phyloP scores from a whole-genome alignment of 768 basidiomycete species.

The Mycena indigotica region DNA sequence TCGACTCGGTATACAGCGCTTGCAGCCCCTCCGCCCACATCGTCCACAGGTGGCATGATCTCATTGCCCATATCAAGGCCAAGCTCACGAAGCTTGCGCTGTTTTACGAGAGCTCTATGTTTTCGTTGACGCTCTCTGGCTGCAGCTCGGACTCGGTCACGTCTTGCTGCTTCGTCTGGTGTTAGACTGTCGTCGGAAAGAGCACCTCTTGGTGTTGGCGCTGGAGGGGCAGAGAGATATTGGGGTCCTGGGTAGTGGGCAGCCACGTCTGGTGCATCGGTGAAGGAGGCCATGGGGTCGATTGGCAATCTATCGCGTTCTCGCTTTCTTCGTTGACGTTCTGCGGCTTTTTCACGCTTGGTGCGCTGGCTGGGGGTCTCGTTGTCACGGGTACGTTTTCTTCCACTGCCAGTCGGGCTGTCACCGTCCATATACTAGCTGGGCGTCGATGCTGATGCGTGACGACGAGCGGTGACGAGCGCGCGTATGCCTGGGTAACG shows the following conservation, averaged over 20 bases:
- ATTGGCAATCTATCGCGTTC: slow-evolving; percentile 58
- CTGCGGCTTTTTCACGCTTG: slow-evolving; percentile 86
- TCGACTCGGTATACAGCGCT: slow-evolving; percentile 49
- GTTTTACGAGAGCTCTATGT: slow-evolving; percentile 77
- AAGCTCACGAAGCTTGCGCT: slow-evolving; percentile 79
- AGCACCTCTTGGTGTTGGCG: slow-evolving; percentile 23
- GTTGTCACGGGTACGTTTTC: slow-evolving; percentile 68
- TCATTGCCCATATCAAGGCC: slow-evolving; percentile 82
- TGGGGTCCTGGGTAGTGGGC: slow-evolving; percentile 31
- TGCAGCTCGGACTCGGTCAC: slow-evolving; percentile 73
- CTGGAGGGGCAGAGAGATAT: slow-evolving; percentile 29
- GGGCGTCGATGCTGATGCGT: background rate
- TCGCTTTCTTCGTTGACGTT: slow-evolving; percentile 81
- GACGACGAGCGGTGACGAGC: background rate
- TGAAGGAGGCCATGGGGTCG: slow-evolving; percentile 45
- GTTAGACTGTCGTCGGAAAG: slow-evolving; percentile 38
- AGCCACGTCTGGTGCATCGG: slow-evolving; percentile 33
- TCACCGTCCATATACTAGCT: slow-evolving; percentile 14
- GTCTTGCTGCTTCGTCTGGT: slow-evolving; percentile 65
- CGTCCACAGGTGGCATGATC: slow-evolving; percentile 51
- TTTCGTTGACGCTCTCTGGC: slow-evolving; percentile 83
- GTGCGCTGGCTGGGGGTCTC: slow-evolving; percentile 72
- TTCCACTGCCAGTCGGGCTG: slow-evolving; percentile 26
- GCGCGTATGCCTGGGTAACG: background rate
- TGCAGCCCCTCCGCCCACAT: background rate